phyloP scores from a whole-genome alignment of 495 filamentous ascomycete species.

The Hypomontagnella submonticulosa region DNA sequence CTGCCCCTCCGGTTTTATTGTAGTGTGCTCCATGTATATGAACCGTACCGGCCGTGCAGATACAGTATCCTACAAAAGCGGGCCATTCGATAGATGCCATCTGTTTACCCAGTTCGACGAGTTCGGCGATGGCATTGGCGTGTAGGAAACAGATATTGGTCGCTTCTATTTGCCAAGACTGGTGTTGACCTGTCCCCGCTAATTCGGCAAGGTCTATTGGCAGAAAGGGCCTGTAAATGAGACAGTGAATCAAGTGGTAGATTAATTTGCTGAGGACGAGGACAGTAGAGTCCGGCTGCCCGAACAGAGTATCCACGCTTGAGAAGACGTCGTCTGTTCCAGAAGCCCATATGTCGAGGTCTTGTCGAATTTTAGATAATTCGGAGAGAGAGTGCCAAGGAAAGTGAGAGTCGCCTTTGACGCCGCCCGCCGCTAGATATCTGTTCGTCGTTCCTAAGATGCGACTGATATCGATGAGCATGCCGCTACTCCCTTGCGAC shows the following conservation, averaged over 20 bases:
- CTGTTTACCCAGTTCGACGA: constrained; percentile 79
- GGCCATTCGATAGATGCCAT: constrained; percentile 80
- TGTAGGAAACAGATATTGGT: constrained; percentile 88
- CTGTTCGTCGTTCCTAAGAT: constrained; percentile 85
- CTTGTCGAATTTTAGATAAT: constrained; percentile 84
- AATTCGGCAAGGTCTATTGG: constrained; percentile 84
- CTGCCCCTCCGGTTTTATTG: constrained; percentile 68
- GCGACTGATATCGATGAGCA: constrained; percentile 84
- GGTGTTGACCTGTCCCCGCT: constrained; percentile 80
- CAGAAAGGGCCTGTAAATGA: constrained; percentile 86
- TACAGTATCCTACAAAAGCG: constrained; percentile 82
- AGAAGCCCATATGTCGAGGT: constrained; percentile 85
- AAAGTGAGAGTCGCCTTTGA: constrained; percentile 88
- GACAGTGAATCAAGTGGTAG: constrained; percentile 84
- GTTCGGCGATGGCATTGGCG: constrained; percentile 84
- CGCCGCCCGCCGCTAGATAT: constrained; percentile 84
- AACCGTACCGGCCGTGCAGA: constrained; percentile 84
- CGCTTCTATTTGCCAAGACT: constrained; percentile 90
- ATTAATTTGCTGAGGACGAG: constrained; percentile 84
- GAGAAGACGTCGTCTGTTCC: constrained; percentile 83
- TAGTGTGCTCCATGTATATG: constrained; percentile 88
- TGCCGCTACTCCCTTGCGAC: constrained; percentile 72
- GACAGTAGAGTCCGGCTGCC: constrained; percentile 78
- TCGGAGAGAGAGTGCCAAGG: constrained; percentile 88
- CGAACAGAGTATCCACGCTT: constrained; percentile 77